A percentile compares a stretch with the other conserved stretches of the same genome.
phyloP scores from a whole-genome alignment of 495 filamentous ascomycete species.

The Daldinia grandis region DNA sequence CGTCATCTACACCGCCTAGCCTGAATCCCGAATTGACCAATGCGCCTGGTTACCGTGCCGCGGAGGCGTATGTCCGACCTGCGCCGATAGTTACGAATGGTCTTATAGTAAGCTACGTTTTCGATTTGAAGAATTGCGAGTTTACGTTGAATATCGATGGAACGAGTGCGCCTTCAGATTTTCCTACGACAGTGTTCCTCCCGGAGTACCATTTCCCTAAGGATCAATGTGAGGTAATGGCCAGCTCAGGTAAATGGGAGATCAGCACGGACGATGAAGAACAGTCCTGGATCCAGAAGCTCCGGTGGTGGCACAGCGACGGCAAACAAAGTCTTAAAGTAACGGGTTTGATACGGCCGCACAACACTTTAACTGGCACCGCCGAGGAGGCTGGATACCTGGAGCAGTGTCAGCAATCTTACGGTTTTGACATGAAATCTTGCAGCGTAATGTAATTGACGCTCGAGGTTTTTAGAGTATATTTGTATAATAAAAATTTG shows the following conservation, averaged over 20 bases:
- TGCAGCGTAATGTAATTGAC: constrained; percentile 54
- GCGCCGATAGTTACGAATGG: constrained; percentile 81
- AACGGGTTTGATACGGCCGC: constrained; percentile 69
- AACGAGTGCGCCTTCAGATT: constrained; percentile 56
- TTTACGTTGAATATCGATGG: constrained; percentile 74
- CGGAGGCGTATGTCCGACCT: constrained; percentile 90
- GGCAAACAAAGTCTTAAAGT: constrained; percentile 84
- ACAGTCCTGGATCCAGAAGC: constrained; percentile 70
- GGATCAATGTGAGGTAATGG: constrained; percentile 69
- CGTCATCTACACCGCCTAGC: constrained; percentile 64
- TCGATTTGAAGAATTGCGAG: constrained; percentile 78
- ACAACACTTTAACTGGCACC: constrained; percentile 48
- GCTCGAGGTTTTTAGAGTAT: background rate
- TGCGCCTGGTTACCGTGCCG: constrained; percentile 81
- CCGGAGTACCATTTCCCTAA: constrained; percentile 95
- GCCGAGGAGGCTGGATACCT: constrained; percentile 57
- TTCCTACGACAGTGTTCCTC: constrained; percentile 84
- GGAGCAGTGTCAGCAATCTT: constrained; percentile 55
- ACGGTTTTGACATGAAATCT: constrained; percentile 44
- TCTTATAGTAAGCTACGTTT: constrained; percentile 69
- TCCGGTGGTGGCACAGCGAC: constrained; percentile 90
- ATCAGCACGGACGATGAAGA: constrained; percentile 76
- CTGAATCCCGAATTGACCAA: constrained; percentile 61
- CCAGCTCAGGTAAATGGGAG: constrained; percentile 88
- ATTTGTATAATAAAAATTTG: background rate